Evolutionary conservation across 352 stramenopile genomes (phyloP).

Genomic region (Phytopythium cucurbitacearum): DNA sequence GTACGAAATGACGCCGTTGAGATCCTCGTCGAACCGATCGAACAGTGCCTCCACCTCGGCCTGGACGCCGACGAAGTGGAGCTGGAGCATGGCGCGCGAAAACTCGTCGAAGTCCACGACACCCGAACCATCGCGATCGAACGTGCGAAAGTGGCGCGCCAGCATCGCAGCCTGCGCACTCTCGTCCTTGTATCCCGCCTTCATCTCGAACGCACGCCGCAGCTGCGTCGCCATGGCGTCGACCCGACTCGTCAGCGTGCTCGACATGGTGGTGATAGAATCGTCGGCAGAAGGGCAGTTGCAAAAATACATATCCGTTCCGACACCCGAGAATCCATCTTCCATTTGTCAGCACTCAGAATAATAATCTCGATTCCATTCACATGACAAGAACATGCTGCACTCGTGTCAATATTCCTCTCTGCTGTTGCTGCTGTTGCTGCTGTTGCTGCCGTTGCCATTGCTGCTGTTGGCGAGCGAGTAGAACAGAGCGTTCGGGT

Average conservation of each 20-base stretch:
- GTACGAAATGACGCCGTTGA: slow-evolving; percentile 76
- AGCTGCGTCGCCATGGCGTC: slow-evolving; percentile 54
- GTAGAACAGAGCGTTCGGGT: slow-evolving; percentile 42
- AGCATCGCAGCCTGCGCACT: slow-evolving; percentile 44
- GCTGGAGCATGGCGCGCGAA: slow-evolving; percentile 70
- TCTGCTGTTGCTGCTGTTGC: too few species aligned
- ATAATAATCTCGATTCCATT: too few species aligned
- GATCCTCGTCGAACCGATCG: slow-evolving; percentile 84
- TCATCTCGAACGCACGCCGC: slow-evolving; percentile 60
- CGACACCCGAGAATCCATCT: too few species aligned
- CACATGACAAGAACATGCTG: too few species aligned
- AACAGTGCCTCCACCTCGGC: slow-evolving; percentile 84
- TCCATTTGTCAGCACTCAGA: too few species aligned
- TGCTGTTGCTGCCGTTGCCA: background rate
- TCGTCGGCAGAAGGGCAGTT: background rate
- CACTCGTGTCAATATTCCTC: too few species aligned
- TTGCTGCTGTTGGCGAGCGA: slow-evolving; percentile 16
- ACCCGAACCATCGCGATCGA: slow-evolving; percentile 69
- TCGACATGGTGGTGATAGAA: background rate
- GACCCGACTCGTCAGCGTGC: slow-evolving; percentile 31
- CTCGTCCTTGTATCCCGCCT: slow-evolving; percentile 66
- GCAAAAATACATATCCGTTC: too few species aligned
- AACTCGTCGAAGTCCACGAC: slow-evolving; percentile 88
- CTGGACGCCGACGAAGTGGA: slow-evolving; percentile 90
- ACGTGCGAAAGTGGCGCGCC: slow-evolving; percentile 69